Percentiles rank a stretch among this genome's conserved stretches.
phyloP scores from a whole-genome alignment of 805 yeast genomes.

The Saccharomycodes ludwigii region DNA sequence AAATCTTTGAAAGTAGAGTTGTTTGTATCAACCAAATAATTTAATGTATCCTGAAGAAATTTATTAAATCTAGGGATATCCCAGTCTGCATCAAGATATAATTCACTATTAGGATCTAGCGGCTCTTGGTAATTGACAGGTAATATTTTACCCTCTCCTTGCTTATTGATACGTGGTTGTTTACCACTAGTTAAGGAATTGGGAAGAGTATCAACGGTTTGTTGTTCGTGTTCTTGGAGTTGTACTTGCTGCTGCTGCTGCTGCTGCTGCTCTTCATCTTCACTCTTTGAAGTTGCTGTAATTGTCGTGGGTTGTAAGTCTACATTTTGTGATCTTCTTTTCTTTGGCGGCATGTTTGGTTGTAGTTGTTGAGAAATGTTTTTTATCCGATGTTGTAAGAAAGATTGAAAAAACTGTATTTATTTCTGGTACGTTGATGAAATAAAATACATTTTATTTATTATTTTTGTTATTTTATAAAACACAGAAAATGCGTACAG shows the following conservation, averaged over 20 bases:
- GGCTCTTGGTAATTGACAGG: constrained; percentile 17
- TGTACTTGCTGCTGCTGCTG: background rate
- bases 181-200: too few relatives aligned
- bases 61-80: constrained; percentile 21
- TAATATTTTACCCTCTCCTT: constrained; percentile 10
- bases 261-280: constrained; percentile 1
- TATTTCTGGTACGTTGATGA: too few relatives aligned
- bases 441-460: too few relatives aligned
- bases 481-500: too few relatives aligned
- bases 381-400: too few relatives aligned
- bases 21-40: constrained; percentile 18
- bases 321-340: constrained; percentile 9
- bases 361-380: background rate
- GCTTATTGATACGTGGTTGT: constrained; percentile 14
- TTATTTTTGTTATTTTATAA: too few relatives aligned
- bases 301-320: constrained; percentile 1
- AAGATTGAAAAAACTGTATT: too few relatives aligned
- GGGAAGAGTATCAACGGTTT: too few relatives aligned
- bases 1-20: constrained; percentile 36
- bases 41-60: constrained; percentile 19
- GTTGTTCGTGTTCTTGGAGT: constrained; percentile 10
- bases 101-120: constrained; percentile 20
- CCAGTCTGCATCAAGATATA: constrained; percentile 19
- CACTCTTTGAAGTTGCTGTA: constrained; percentile 4
- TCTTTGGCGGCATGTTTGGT: constrained; percentile 12